Conservation (phyloP, 345 rosid genomes). For the Nasturtium officinale region DNA sequence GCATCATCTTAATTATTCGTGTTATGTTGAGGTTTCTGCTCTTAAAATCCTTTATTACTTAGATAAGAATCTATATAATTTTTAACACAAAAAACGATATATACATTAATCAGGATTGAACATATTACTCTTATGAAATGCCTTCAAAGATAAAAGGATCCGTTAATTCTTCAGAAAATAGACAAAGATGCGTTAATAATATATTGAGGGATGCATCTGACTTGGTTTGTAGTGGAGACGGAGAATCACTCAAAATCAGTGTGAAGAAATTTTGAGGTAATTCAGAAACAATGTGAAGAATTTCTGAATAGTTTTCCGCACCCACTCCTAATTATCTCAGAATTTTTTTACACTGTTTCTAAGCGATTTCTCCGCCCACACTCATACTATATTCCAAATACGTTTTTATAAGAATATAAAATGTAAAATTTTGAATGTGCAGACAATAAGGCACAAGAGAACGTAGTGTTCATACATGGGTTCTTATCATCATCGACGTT, state of each 20-base stretch:
- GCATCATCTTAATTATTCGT: not conserved
- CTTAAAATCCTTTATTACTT: not conserved
- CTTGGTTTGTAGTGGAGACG: not conserved
- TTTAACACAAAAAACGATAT: too few species aligned
- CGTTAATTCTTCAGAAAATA: not conserved
- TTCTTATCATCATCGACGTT: conserved; percentile 95
- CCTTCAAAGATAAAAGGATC: not conserved
- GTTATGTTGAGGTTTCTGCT: not conserved
- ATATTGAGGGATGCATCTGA: not conserved
- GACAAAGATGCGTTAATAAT: not conserved
- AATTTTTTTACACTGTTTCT: not conserved
- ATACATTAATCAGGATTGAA: conserved; percentile 2
- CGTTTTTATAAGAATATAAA: not conserved
- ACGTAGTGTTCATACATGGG: conserved; percentile 94
- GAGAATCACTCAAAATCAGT: not conserved
- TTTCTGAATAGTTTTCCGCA: not conserved
- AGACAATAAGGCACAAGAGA: conserved; percentile 59
- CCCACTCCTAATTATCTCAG: not conserved
- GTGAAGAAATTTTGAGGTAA: not conserved
- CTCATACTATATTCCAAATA: not conserved
- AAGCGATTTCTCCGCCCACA: not conserved
- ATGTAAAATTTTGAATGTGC: conserved; percentile 25
- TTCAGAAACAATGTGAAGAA: not conserved
- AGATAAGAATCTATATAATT: not conserved
- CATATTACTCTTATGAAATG: not conserved